Evolutionary conservation across 73 alveolate genomes (phyloP).

Genomic region (Tetrahymena malaccensis): DNA sequence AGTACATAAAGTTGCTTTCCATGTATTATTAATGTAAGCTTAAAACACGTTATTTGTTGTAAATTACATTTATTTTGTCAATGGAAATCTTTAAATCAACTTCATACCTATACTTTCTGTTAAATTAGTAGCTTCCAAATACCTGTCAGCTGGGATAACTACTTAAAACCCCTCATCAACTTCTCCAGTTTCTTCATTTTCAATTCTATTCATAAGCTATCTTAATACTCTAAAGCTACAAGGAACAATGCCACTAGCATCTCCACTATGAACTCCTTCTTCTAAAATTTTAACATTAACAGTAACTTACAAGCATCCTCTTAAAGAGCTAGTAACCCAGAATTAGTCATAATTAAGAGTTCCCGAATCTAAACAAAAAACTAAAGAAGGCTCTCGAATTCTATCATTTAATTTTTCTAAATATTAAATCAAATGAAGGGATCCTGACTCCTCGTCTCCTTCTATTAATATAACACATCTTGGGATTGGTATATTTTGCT

Average conservation of each 20-base stretch:
- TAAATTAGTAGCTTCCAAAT: neutral
- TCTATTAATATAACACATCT: conserved; percentile 78
- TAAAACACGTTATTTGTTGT: neutral
- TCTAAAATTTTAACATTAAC: conserved; percentile 66
- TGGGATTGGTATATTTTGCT: conserved; percentile 65
- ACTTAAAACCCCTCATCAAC: conserved; percentile 40
- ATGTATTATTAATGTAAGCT: conserved; percentile 3
- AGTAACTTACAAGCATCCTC: conserved; percentile 70
- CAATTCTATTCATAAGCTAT: conserved; percentile 73
- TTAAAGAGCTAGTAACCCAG: conserved; percentile 82
- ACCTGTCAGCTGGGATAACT: neutral
- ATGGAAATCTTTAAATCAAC: neutral
- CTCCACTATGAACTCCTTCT: conserved; percentile 81
- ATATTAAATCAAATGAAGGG: conserved; percentile 59
- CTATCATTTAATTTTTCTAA: conserved; percentile 43
- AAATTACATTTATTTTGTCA: neutral
- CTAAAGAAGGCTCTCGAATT: conserved; percentile 71
- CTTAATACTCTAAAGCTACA: conserved; percentile 79
- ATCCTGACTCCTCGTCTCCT: conserved; percentile 91
- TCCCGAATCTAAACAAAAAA: conserved; percentile 79
- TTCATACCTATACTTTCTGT: neutral
- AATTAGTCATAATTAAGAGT: conserved; percentile 65
- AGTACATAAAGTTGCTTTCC: conserved; percentile 77
- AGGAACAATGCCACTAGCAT: conserved; percentile 90
- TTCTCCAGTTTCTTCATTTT: conserved; percentile 73